These are phyloP conservation scores for Euphrasia arctica DNA, from an alignment of 305 asterid genomes.

Conservation along the genomic window DNA sequence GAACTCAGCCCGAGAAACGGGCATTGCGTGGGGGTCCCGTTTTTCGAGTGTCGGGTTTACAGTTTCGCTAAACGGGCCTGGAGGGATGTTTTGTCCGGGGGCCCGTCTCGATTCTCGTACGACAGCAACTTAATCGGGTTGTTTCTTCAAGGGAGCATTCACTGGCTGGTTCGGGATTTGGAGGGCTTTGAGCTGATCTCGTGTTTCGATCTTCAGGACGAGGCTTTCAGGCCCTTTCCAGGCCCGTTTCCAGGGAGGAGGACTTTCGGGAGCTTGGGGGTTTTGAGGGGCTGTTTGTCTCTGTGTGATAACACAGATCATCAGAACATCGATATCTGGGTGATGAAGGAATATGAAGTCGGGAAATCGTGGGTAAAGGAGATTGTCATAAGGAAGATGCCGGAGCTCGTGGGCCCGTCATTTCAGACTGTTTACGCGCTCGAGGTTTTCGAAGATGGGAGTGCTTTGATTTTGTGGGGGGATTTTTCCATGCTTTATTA, in stretches of 20 bases:
- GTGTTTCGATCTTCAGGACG: slow-evolving; percentile 42
- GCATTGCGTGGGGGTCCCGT: slow-evolving; percentile 19
- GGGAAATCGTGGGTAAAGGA: slow-evolving; percentile 43
- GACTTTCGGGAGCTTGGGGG: slow-evolving; percentile 36
- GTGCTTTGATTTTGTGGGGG: slow-evolving; percentile 43
- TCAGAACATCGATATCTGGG: slow-evolving; percentile 44
- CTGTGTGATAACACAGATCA: slow-evolving; percentile 37
- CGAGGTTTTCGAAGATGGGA: slow-evolving; percentile 45
- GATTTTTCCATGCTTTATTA: slow-evolving; percentile 39
- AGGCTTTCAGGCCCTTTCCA: slow-evolving; percentile 37
- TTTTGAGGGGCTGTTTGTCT: slow-evolving; percentile 31
- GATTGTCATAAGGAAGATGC: slow-evolving; percentile 33
- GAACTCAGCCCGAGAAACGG: slow-evolving; percentile 27
- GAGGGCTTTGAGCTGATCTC: slow-evolving; percentile 33
- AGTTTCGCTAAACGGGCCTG: slow-evolving; percentile 29
- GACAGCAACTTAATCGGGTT: slow-evolving; percentile 26
- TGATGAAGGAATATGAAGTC: slow-evolving; percentile 54
- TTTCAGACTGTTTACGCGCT: slow-evolving; percentile 33
- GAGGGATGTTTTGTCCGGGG: slow-evolving; percentile 3
- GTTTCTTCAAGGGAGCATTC: slow-evolving; percentile 36
- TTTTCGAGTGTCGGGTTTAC: slow-evolving; percentile 35
- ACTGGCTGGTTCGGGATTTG: slow-evolving; percentile 44
- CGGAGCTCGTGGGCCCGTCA: slow-evolving; percentile 31
- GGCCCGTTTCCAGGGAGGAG: slow-evolving; percentile 28
- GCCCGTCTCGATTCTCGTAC: slow-evolving; percentile 27